Percentiles rank a stretch among this genome's conserved stretches.
Conservation (phyloP, 1,284 basidiomycete species). For the Cerrena zonata region DNA sequence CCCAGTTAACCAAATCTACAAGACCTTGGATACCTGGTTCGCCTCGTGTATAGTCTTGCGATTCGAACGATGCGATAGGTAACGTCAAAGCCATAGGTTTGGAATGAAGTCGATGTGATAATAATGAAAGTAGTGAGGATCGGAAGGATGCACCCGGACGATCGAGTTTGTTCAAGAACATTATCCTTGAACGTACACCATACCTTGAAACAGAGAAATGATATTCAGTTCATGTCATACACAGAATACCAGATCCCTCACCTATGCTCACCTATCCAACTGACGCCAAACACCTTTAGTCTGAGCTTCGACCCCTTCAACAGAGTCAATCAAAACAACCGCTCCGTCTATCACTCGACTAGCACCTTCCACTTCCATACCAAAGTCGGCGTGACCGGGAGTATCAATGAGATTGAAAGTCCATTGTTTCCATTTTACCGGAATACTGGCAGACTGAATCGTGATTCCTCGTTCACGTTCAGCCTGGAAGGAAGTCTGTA, state of each 20-base stretch:
- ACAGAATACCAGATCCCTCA: slow-evolving; percentile 11
- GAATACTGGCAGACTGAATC: slow-evolving; percentile 87
- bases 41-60: slow-evolving; percentile 55
- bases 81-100: slow-evolving; percentile 70
- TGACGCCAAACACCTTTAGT: slow-evolving; percentile 86
- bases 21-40: slow-evolving; percentile 75
- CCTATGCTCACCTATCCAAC: slow-evolving; percentile 64
- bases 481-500: slow-evolving; percentile 84
- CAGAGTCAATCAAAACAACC: slow-evolving; percentile 81
- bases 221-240: no score
- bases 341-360: slow-evolving; percentile 86
- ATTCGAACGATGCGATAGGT: slow-evolving; percentile 71
- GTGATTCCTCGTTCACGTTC: slow-evolving; percentile 88
- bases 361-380: slow-evolving; percentile 90
- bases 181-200: slow-evolving; percentile 66
- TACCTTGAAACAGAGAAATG: slow-evolving; percentile 45
- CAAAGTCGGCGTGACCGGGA: slow-evolving; percentile 89
- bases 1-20: slow-evolving; percentile 77
- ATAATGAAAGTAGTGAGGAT: slow-evolving; percentile 64
- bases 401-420: slow-evolving; percentile 86
- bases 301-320: slow-evolving; percentile 87
- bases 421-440: slow-evolving; percentile 82
- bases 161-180: slow-evolving; percentile 87
- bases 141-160: slow-evolving; percentile 76
- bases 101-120: slow-evolving; percentile 69